A percentile compares a stretch with the other conserved stretches of the same genome.
phyloP scores from a whole-genome alignment of 306 rosid species.

The Sicyos baderoa region DNA sequence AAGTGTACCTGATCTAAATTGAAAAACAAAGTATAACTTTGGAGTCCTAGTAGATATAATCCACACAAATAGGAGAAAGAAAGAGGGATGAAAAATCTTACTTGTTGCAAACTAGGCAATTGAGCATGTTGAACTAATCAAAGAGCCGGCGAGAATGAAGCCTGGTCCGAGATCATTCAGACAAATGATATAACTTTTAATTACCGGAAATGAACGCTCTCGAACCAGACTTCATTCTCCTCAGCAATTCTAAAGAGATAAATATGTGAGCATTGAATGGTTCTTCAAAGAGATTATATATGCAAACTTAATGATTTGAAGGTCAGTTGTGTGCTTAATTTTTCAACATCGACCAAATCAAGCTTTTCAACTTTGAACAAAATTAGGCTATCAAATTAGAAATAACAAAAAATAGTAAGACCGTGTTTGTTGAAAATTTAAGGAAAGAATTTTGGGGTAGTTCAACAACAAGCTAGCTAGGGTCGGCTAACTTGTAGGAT shows the following conservation, averaged over 20 bases:
- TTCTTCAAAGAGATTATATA: no score
- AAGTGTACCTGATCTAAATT: no score
- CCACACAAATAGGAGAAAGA: no score
- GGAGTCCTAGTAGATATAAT: no score
- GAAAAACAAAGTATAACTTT: no score
- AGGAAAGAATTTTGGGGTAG: not conserved
- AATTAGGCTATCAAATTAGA: not conserved
- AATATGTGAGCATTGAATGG: not conserved
- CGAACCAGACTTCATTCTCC: slow-evolving; percentile 12
- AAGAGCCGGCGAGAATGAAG: slow-evolving; percentile 16
- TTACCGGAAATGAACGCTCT: not conserved
- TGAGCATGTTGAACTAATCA: not conserved
- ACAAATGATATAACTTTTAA: no score
- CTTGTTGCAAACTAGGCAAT: not conserved
- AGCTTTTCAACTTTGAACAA: not conserved
- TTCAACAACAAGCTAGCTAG: not conserved
- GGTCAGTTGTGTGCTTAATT: not conserved
- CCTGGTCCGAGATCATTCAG: slow-evolving; percentile 18
- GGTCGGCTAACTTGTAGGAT: not conserved
- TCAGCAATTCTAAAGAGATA: not conserved
- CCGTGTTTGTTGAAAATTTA: not conserved
- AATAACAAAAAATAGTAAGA: not conserved
- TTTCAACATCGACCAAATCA: slow-evolving; percentile 14
- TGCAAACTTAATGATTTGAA: no score
- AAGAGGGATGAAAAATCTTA: not conserved